These are phyloP conservation scores for Amborella trichopoda DNA, from an alignment of 164 flowering plant species.

Conservation along the genomic window DNA sequence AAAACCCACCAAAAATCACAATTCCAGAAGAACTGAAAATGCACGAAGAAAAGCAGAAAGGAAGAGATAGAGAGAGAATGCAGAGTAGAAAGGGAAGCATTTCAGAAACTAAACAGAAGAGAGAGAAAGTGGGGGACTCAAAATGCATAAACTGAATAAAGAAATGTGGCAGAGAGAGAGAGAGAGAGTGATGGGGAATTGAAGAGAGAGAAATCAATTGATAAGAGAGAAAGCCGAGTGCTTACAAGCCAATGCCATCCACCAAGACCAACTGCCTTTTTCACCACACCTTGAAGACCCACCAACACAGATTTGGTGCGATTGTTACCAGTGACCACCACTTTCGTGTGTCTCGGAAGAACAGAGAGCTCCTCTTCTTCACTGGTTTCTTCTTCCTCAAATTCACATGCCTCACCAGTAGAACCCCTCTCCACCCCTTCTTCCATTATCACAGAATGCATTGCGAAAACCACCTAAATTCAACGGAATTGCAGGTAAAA, in stretches of 20 bases:
- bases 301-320: conserved; percentile 74
- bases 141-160: not conserved
- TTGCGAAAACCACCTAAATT: not conserved
- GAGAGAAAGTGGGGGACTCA: not conserved
- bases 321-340: conserved; percentile 70
- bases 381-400: conserved; percentile 57
- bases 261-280: conserved; percentile 78
- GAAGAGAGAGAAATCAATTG: not conserved
- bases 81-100: not conserved
- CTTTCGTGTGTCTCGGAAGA: conserved; percentile 70
- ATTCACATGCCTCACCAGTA: conserved; percentile 32
- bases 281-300: conserved; percentile 69
- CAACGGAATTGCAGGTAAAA: no score
- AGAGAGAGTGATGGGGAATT: not conserved
- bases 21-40: not conserved
- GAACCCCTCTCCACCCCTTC: no score
- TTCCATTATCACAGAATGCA: not conserved
- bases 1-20: not conserved
- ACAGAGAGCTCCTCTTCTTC: conserved; percentile 74
- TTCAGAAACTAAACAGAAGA: not conserved
- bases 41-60: not conserved
- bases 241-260: conserved; percentile 90
- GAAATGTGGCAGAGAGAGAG: not conserved
- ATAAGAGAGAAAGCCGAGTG: not conserved
- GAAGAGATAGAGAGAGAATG: not conserved